Evolutionary conservation across 331 rosid genomes (phyloP).

Genomic region (Cydonia oblonga): DNA sequence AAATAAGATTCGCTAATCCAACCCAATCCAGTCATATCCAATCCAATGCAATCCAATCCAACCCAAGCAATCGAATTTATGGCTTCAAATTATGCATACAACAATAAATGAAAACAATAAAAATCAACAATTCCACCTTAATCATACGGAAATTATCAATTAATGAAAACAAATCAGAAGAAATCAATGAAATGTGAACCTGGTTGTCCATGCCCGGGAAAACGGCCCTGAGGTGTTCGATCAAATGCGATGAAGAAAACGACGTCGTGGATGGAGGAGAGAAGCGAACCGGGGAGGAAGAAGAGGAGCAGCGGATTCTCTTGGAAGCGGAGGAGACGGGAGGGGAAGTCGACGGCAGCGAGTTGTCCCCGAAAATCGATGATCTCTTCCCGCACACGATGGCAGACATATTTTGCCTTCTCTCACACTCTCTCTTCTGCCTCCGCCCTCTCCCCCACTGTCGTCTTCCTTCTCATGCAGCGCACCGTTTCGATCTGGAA

Average conservation of each 20-base stretch:
- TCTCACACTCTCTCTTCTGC: slow-evolving; percentile 25
- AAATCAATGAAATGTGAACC: slow-evolving; percentile 20
- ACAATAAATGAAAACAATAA: neutral
- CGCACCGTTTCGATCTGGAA: slow-evolving; percentile 14
- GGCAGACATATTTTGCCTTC: slow-evolving; percentile 86
- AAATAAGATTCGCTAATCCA: neutral
- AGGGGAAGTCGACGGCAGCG: slow-evolving; percentile 33
- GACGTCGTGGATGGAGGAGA: slow-evolving; percentile 26
- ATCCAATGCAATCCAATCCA: neutral
- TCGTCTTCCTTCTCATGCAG: slow-evolving; percentile 42
- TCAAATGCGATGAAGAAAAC: slow-evolving; percentile 12
- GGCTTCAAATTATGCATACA: neutral
- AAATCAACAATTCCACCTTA: neutral
- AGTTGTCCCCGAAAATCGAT: slow-evolving; percentile 64
- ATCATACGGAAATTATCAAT: neutral
- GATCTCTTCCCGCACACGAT: slow-evolving; percentile 95
- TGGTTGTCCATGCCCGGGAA: slow-evolving; percentile 78
- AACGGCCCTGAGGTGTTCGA: slow-evolving; percentile 42
- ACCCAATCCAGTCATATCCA: neutral
- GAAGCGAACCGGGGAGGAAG: slow-evolving; percentile 46
- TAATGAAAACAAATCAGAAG: neutral
- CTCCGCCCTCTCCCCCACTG: slow-evolving; percentile 7
- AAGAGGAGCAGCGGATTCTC: slow-evolving; percentile 60
- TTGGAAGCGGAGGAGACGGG: slow-evolving; percentile 55
- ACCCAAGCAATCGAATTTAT: neutral